These are phyloP conservation scores for Emmonsiellopsis sp. DNA, from an alignment of 2,329 filamentous ascomycete species.

Conservation along the genomic window DNA sequence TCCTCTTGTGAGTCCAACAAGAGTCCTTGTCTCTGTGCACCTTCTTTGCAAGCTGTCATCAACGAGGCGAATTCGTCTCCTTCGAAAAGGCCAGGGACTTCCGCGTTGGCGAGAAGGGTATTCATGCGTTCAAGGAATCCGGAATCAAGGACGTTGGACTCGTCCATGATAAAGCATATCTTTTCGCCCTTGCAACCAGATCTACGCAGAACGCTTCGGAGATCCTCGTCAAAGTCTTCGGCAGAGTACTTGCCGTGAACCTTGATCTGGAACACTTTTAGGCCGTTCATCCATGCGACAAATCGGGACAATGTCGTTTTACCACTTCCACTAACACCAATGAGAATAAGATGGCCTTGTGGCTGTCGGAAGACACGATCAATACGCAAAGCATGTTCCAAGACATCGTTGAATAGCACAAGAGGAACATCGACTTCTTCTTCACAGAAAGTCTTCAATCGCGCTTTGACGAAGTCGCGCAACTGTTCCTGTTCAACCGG, in stretches of 20 bases:
- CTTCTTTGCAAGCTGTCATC: constrained; percentile 99
- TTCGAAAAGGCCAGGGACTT: constrained; percentile 96
- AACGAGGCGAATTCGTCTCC: constrained; percentile 97
- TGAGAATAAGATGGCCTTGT: constrained; percentile 94
- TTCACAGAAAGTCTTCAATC: constrained; percentile 96
- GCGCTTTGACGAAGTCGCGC: constrained; percentile 93
- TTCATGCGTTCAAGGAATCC: constrained; percentile 99
- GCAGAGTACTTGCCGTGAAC: constrained; percentile 97
- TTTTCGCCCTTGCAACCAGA: constrained; percentile 98
- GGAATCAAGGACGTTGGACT: constrained; percentile 95
- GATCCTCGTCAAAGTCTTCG: constrained; percentile 96
- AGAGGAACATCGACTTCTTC: constrained; percentile 98
- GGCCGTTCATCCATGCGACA: constrained; percentile 99
- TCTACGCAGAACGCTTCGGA: constrained; percentile 83
- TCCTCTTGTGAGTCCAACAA: constrained; percentile 96
- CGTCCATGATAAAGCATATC: constrained; percentile 99
- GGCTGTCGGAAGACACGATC: constrained; percentile 98
- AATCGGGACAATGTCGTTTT: constrained; percentile 98
- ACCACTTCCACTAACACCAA: constrained; percentile 95
- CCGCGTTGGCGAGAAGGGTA: constrained; percentile 95
- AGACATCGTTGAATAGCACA: constrained; percentile 97
- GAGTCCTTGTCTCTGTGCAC: constrained; percentile 88
- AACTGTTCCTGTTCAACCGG: constrained; percentile 92
- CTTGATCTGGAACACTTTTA: constrained; percentile 99
- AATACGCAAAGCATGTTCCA: constrained; percentile 96